phyloP scores from a whole-genome alignment of 2,329 filamentous ascomycete species.

The Penicillium sclerotigenum region DNA sequence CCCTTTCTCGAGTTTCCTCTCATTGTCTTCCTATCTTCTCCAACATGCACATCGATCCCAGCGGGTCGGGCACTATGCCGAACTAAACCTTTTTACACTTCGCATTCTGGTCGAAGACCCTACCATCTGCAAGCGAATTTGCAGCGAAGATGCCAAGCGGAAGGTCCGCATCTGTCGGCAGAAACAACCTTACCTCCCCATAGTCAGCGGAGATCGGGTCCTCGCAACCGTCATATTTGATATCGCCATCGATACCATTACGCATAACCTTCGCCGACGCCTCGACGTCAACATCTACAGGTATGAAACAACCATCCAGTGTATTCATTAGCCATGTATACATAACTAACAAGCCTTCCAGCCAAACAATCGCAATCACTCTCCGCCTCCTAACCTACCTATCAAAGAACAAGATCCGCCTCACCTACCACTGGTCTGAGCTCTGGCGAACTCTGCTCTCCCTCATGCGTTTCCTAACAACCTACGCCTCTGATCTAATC shows the following conservation, averaged over 20 bases:
- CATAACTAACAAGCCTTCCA: conserved; percentile 21
- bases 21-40: conserved; percentile 84
- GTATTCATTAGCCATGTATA: background rate
- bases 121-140: conserved; percentile 76
- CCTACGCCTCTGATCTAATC: conserved; percentile 76
- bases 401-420: conserved; percentile 73
- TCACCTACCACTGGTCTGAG: conserved; percentile 91
- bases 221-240: conserved; percentile 77
- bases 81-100: conserved; percentile 79
- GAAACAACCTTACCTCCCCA: conserved; percentile 76
- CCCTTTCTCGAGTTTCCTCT: conserved; percentile 78
- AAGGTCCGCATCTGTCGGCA: conserved; percentile 83
- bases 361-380: conserved; percentile 74
- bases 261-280: conserved; percentile 83
- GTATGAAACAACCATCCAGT: conserved; percentile 29
- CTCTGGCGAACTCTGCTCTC: conserved; percentile 86
- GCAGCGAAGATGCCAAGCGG: conserved; percentile 71
- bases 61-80: conserved; percentile 76
- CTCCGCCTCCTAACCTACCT: conserved; percentile 80
- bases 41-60: conserved; percentile 86
- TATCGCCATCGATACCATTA: conserved; percentile 83
- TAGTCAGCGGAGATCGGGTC: conserved; percentile 68
- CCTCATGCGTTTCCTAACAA: conserved; percentile 84
- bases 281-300: conserved; percentile 84
- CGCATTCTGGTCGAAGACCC: conserved; percentile 85